phyloP scores from a whole-genome alignment of 495 filamentous ascomycete genomes.

The Patellaria atrata region DNA sequence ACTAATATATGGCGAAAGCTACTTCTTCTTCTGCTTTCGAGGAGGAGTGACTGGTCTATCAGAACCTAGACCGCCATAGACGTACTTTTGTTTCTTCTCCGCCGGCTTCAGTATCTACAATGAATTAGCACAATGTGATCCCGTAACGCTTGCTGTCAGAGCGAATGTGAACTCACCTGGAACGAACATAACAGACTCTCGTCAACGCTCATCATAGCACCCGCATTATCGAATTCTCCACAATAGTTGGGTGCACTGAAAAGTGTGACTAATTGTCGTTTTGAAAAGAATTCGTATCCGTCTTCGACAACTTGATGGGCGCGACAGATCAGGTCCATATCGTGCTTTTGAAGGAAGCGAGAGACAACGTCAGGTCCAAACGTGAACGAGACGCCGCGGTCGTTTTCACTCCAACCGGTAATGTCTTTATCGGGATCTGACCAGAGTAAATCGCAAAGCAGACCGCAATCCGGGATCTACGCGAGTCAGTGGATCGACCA shows the following conservation, averaged over 20 bases:
- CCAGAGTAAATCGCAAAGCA: constrained; percentile 95
- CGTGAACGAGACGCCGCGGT: constrained; percentile 95
- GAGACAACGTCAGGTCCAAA: constrained; percentile 99
- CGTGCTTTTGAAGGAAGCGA: constrained; percentile 96
- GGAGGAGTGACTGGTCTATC: constrained; percentile 79
- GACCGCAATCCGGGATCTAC: constrained; percentile 95
- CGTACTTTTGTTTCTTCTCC: constrained; percentile 99
- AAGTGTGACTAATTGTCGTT: constrained; percentile 90
- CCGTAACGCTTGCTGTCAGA: too few species aligned
- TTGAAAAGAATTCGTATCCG: constrained; percentile 99
- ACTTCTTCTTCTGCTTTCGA: constrained; percentile 65
- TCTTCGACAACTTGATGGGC: constrained; percentile 99
- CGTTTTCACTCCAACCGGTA: constrained; percentile 99
- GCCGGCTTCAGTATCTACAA: constrained; percentile 92
- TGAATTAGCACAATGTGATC: constrained; percentile 2
- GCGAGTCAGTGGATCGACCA: constrained; percentile 34
- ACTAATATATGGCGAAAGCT: constrained; percentile 40
- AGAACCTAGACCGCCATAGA: constrained; percentile 77
- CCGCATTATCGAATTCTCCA: constrained; percentile 98
- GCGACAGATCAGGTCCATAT: constrained; percentile 98
- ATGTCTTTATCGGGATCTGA: constrained; percentile 99
- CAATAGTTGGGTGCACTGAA: constrained; percentile 99
- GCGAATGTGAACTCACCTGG: constrained; percentile 52
- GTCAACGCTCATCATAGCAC: constrained; percentile 99
- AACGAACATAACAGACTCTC: constrained; percentile 97